Conservation (phyloP, 257 asterid genomes). For the Solanum medicagineum region DNA sequence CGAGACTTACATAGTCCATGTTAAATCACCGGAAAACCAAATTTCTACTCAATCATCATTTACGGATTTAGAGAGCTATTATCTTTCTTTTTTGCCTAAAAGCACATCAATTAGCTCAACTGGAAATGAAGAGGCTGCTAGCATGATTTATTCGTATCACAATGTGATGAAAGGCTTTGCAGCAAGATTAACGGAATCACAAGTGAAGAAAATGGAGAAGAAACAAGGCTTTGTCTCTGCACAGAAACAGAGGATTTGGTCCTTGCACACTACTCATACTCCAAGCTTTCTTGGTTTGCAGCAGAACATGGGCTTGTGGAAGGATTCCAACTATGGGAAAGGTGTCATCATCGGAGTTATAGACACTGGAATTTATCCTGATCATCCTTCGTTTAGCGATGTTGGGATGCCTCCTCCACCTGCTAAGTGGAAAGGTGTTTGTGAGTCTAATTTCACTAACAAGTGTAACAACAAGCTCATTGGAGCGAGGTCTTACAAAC, state of each 20-base stretch:
- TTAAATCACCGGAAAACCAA: constrained; percentile 5
- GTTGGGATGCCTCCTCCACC: constrained; percentile 44
- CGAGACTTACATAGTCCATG: constrained; percentile 30
- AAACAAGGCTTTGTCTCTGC: constrained; percentile 23
- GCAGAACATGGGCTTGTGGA: constrained; percentile 32
- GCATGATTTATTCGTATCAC: constrained; percentile 15
- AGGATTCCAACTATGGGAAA: constrained; percentile 28
- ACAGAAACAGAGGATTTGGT: constrained; percentile 2
- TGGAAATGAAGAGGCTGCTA: neutral
- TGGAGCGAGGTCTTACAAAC: constrained; percentile 19
- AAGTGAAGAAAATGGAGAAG: constrained; percentile 21
- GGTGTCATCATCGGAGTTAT: constrained; percentile 41
- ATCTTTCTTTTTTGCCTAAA: constrained; percentile 19
- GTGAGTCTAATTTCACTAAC: constrained; percentile 2
- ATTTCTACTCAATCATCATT: neutral
- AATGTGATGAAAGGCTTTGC: constrained; percentile 34
- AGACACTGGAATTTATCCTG: constrained; percentile 29
- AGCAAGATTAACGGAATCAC: constrained; percentile 23
- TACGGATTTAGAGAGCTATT: constrained; percentile 16
- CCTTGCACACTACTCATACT: constrained; percentile 32
- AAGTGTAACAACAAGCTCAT: constrained; percentile 42
- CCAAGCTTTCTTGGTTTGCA: constrained; percentile 39
- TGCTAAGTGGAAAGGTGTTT: constrained; percentile 34
- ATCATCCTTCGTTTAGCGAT: constrained; percentile 41
- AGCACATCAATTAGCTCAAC: neutral